Evolutionary conservation across 148 eudicot genomes (phyloP).

Genomic region (Cornus florida): DNA sequence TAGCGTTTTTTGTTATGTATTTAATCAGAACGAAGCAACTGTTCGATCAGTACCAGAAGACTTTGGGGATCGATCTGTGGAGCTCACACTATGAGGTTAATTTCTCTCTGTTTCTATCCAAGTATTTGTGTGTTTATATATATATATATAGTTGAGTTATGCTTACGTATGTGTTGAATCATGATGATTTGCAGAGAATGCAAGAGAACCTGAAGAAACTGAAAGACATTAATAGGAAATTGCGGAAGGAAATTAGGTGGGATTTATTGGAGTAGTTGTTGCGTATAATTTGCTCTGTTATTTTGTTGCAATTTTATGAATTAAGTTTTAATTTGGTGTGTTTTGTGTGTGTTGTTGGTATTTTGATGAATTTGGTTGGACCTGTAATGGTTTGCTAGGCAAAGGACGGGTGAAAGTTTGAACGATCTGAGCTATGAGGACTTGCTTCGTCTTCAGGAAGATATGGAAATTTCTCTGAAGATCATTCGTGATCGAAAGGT

Average conservation of each 20-base stretch:
- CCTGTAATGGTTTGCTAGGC: conserved; percentile 30
- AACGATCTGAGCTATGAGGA: conserved; percentile 50
- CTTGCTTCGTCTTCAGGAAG: conserved; percentile 50
- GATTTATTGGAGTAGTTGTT: not conserved
- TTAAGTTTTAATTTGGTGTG: not conserved
- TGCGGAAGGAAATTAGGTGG: conserved; percentile 71
- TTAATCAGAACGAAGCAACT: conserved; percentile 56
- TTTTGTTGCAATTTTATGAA: no score
- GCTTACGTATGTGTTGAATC: not conserved
- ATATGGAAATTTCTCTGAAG: conserved; percentile 49
- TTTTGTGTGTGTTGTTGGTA: not conserved
- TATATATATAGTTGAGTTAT: not conserved
- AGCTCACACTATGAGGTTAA: conserved; percentile 68
- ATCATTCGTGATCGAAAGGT: conserved; percentile 80
- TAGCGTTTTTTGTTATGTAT: not conserved
- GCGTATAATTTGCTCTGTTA: not conserved
- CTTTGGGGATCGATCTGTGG: conserved; percentile 63
- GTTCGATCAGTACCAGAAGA: conserved; percentile 65
- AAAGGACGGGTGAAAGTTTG: conserved; percentile 79
- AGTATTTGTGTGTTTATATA: not conserved
- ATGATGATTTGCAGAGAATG: conserved; percentile 58
- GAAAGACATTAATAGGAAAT: conserved; percentile 58
- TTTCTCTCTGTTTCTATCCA: not conserved
- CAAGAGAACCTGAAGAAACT: conserved; percentile 68
- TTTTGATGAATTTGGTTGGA: not conserved